Conservation (phyloP, 306 rosid genomes). For the Prunus fruticosa region DNA sequence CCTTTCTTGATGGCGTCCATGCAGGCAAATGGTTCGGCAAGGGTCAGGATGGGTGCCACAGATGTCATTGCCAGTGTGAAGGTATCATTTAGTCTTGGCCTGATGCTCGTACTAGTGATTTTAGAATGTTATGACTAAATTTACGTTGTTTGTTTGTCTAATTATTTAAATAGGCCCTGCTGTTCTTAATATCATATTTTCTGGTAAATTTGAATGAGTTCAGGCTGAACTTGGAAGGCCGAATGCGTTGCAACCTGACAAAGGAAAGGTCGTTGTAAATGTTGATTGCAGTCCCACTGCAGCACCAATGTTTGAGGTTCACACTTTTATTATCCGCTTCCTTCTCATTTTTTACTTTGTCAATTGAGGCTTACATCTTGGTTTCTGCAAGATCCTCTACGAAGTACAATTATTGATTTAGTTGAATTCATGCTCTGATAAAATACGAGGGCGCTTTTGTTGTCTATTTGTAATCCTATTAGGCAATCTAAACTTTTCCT, state of each 20-base stretch:
- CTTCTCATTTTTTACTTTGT: not conserved
- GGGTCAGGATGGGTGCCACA: slow-evolving; percentile 77
- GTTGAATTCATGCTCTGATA: not conserved
- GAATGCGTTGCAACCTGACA: slow-evolving; percentile 54
- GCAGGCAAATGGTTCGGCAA: slow-evolving; percentile 87
- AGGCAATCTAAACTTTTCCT: not conserved
- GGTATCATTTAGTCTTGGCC: slow-evolving; percentile 40
- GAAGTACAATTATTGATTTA: not conserved
- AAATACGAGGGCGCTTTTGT: not conserved
- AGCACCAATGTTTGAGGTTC: slow-evolving; percentile 14
- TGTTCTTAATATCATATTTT: not conserved
- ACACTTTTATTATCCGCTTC: not conserved
- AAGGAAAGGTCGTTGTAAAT: slow-evolving; percentile 54
- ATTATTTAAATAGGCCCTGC: not conserved
- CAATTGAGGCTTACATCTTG: not conserved
- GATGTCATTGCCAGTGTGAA: slow-evolving; percentile 85
- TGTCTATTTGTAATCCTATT: not conserved
- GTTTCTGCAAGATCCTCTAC: not conserved
- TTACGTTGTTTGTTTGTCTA: not conserved
- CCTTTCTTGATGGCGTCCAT: slow-evolving; percentile 17
- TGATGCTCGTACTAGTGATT: not conserved
- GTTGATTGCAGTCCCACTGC: slow-evolving; percentile 19
- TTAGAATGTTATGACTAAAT: not conserved
- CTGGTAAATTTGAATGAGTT: slow-evolving; percentile 23
- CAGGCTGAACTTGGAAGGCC: slow-evolving; percentile 98